Percentiles rank a stretch among this genome's conserved stretches.
Evolutionary conservation across 768 basidiomycete genomes (phyloP).

Genomic region (Suillus americanus): DNA sequence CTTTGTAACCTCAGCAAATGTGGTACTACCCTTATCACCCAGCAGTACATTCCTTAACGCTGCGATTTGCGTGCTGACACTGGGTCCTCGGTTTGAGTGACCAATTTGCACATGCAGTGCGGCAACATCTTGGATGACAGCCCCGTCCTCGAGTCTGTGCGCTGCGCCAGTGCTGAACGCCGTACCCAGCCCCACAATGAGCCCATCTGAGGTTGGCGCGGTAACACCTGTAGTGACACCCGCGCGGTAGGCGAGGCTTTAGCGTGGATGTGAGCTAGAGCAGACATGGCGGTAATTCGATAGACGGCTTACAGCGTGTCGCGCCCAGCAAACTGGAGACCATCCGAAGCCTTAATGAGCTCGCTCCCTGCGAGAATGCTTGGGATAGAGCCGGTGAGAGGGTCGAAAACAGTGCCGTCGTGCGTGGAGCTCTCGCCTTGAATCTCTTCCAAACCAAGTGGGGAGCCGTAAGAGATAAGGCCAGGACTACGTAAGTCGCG

Average conservation of each 20-base stretch:
- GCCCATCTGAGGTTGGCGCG: slow-evolving; percentile 49
- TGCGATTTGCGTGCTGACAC: slow-evolving; percentile 82
- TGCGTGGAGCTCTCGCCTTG: slow-evolving; percentile 50
- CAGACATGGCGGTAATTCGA: neutral
- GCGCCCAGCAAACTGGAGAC: slow-evolving; percentile 64
- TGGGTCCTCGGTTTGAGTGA: slow-evolving; percentile 42
- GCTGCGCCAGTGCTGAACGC: slow-evolving; percentile 56
- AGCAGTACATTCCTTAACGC: slow-evolving; percentile 66
- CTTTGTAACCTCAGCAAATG: slow-evolving; percentile 44
- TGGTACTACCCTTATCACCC: slow-evolving; percentile 17
- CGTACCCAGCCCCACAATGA: slow-evolving; percentile 58
- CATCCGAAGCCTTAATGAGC: slow-evolving; percentile 69
- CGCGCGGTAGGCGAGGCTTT: slow-evolving; percentile 65
- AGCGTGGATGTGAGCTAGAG: slow-evolving; percentile 15
- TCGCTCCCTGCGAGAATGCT: slow-evolving; percentile 33
- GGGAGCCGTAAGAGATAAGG: slow-evolving; percentile 40
- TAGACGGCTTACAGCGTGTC: slow-evolving; percentile 46
- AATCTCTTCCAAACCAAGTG: slow-evolving; percentile 59
- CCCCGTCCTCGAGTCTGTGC: slow-evolving; percentile 55
- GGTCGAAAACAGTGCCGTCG: slow-evolving; percentile 56
- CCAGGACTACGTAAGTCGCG: slow-evolving; percentile 39
- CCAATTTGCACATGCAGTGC: slow-evolving; percentile 63
- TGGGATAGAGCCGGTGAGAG: slow-evolving; percentile 34
- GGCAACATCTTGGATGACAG: slow-evolving; percentile 57
- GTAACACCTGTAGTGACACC: slow-evolving; percentile 66